A percentile compares a stretch with the other conserved stretches of the same genome.
Conservation (phyloP, 352 stramenopile genomes). For the Pythium brassicae region DNA sequence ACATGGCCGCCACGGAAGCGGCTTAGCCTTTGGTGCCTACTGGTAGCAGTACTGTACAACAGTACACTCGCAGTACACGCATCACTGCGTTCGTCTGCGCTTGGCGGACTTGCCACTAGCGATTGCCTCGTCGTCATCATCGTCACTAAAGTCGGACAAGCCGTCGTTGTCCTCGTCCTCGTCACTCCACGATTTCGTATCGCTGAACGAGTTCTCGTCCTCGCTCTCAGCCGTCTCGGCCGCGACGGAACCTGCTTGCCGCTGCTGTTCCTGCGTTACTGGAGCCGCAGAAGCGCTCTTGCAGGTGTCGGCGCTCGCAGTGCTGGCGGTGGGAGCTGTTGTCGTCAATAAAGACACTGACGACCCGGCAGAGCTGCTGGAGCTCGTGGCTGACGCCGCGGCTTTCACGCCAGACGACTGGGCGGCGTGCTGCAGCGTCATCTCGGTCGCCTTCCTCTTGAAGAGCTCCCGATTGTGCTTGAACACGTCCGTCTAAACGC, state of each 20-base stretch:
- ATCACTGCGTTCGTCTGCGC: constrained; percentile 1
- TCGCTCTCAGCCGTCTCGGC: neutral
- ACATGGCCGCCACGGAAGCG: neutral
- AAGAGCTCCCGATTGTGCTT: constrained; percentile 77
- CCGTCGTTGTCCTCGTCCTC: constrained; percentile 6
- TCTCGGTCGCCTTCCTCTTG: constrained; percentile 53
- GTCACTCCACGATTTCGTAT: neutral
- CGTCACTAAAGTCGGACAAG: constrained; percentile 14
- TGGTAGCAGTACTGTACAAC: too few species aligned
- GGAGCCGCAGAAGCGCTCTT: neutral
- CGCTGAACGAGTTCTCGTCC: neutral
- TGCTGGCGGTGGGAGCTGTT: neutral
- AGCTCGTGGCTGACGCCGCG: neutral
- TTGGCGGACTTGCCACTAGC: constrained; percentile 1
- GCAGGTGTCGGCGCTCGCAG: neutral
- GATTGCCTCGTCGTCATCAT: constrained; percentile 1
- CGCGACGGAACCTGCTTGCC: neutral
- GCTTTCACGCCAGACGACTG: neutral
- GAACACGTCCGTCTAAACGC: constrained; percentile 61
- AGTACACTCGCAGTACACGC: too few species aligned
- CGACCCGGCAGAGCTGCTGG: neutral
- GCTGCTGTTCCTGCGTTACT: neutral
- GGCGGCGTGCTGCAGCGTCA: constrained; percentile 48
- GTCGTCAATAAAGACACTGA: too few species aligned
- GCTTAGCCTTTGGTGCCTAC: too few species aligned